Conservation (phyloP, 139 green algal species). For the Chlamydomonas eustigma region DNA sequence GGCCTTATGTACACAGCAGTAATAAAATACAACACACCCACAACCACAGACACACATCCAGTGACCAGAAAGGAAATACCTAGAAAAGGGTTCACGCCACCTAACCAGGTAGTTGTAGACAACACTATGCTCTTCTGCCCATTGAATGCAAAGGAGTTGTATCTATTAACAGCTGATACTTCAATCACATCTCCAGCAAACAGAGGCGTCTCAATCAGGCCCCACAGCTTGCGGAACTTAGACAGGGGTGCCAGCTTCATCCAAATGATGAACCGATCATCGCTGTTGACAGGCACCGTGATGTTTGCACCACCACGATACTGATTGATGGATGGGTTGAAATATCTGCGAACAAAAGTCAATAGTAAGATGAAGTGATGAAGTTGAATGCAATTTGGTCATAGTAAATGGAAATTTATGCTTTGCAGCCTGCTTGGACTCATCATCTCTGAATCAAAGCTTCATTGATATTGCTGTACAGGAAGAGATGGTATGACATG, state of each 20-base stretch:
- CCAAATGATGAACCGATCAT: conserved; percentile 96
- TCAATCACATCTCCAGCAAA: conserved; percentile 22
- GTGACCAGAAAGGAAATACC: conserved; percentile 68
- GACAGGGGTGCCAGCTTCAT: conserved; percentile 78
- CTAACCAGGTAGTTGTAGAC: conserved; percentile 74
- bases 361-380: too few species aligned
- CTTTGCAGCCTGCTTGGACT: too few species aligned
- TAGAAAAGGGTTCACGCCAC: conserved; percentile 73
- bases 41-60: conserved; percentile 47
- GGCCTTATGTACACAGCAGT: neutral
- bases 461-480: too few species aligned
- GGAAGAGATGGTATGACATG: too few species aligned
- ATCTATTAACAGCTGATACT: conserved; percentile 27
- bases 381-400: too few species aligned
- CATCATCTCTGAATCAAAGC: too few species aligned
- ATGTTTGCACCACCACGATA: conserved; percentile 20
- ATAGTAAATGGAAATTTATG: too few species aligned
- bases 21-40: conserved; percentile 40
- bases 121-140: conserved; percentile 72
- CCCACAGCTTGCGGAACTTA: conserved; percentile 60
- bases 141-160: conserved; percentile 80
- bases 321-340: conserved; percentile 16
- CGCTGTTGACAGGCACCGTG: conserved; percentile 23
- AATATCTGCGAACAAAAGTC: neutral
- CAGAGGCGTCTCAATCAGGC: conserved; percentile 34